Base-by-base conservation (phyloP, 2,329 filamentous ascomycete species). In the Furcasterigmium sp. region DNA sequence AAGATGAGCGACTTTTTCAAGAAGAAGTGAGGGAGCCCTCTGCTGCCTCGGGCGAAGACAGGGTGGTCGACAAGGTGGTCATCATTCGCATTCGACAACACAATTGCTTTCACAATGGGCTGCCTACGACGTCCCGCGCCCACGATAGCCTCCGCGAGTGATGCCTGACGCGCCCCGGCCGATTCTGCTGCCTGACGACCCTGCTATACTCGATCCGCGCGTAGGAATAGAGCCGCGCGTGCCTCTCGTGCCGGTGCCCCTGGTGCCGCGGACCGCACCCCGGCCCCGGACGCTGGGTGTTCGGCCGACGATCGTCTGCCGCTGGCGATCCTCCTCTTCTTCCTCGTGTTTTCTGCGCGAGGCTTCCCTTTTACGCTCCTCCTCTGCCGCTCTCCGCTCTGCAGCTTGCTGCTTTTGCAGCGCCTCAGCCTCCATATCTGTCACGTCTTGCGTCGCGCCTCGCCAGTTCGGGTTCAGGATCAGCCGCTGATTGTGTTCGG, bases 1-100 rank as follows among this genome's bases (percentile, higher is more conserved):
- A 98, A 97, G 72, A 78, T 98, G 78, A 95, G 87, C 59, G 79
- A 84, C 48, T 98, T 98, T 67, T 98, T 98, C 63, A 81, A 81
- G 47, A 94, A 91, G 67, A 78, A 77, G 49, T 58, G 32, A 17
- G 17, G 7, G 8, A 35, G 9, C 32, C n/a, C n/a, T n/a, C 29
- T 14, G 29, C 9, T 9, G 32, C 8, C 4, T 9, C 14, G n/a
- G 32, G 17, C n/a, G 32, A 7, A 8, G 15, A 5, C n/a, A 18
- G 11, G 32, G 6, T 18, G n/a, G 32, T 5, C 32, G 8, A 45
- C 37, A 23, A 21, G 35, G 26, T 35, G 15, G 38, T 41, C 18
- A 40, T 30, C 41, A 35, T 25, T 26, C 23, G 30, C 45, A 47
- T 34, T 47, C 47, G 15, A 40, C 39, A 40, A 36, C 41, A 37